These are phyloP conservation scores for Castanea mollissima DNA, from an alignment of 306 rosid genomes.

Conservation along the genomic window DNA sequence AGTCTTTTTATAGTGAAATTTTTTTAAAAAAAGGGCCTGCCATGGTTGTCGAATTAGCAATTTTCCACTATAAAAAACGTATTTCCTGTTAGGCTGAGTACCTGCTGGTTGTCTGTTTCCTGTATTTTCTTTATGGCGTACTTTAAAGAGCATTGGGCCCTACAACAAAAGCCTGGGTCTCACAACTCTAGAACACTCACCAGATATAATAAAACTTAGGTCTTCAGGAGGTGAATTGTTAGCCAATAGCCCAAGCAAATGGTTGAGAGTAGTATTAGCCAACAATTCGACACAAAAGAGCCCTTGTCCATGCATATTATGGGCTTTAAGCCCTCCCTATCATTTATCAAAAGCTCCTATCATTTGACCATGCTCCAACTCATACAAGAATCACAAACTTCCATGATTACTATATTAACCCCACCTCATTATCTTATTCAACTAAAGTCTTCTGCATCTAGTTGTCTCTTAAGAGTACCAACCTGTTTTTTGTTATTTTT, in stretches of 20 bases:
- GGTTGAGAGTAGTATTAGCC: neutral
- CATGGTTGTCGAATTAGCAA: neutral
- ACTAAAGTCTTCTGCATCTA: neutral
- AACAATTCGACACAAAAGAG: neutral
- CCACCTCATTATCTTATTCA: neutral
- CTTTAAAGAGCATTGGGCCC: neutral
- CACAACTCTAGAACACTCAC: neutral
- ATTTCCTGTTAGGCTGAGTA: neutral
- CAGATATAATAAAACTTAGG: neutral
- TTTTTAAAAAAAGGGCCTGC: no score
- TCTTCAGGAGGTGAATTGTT: neutral
- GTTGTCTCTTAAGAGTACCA: neutral
- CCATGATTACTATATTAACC: neutral
- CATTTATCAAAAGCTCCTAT: neutral
- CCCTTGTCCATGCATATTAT: neutral
- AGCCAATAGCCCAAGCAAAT: neutral
- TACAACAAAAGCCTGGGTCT: neutral
- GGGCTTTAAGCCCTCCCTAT: neutral
- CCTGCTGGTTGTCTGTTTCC: neutral
- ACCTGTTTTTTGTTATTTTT: neutral
- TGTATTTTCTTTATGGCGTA: neutral
- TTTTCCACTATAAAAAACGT: neutral
- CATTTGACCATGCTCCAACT: neutral
- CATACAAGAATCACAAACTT: neutral
- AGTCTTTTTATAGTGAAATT: neutral